phyloP scores from a whole-genome alignment of 345 rosid genomes.

The Salix brachista region DNA sequence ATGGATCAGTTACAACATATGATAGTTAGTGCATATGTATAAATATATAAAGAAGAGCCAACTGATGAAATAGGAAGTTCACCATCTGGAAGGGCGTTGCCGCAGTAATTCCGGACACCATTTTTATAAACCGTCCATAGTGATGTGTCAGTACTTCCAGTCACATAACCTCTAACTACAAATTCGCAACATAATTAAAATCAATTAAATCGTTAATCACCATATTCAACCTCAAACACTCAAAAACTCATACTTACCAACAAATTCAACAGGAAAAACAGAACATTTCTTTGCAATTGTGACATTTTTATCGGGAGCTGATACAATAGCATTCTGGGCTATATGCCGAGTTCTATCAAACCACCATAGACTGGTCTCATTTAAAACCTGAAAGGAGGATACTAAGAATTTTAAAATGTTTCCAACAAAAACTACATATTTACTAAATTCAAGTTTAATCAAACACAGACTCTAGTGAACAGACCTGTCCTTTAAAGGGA shows the following conservation, averaged over 20 bases:
- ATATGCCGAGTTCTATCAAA: slow-evolving; percentile 68
- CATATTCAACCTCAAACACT: background rate
- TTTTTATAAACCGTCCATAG: slow-evolving; percentile 88
- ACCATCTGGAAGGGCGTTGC: slow-evolving; percentile 83
- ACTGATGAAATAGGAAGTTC: slow-evolving; percentile 11
- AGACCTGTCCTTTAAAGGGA: slow-evolving; percentile 94
- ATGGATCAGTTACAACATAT: background rate
- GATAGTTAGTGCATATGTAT: background rate
- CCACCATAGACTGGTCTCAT: slow-evolving; percentile 97
- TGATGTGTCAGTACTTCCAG: slow-evolving; percentile 95
- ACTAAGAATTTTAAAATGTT: background rate
- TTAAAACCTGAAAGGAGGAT: slow-evolving; percentile 65
- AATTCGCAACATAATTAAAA: slow-evolving; percentile 2
- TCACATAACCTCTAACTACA: slow-evolving; percentile 86
- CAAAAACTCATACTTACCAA: slow-evolving; percentile 51
- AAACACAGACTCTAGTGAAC: background rate
- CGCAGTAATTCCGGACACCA: slow-evolving; percentile 75
- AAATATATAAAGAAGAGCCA: background rate
- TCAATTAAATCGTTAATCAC: background rate
- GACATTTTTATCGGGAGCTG: slow-evolving; percentile 83
- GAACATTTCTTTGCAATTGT: slow-evolving; percentile 89
- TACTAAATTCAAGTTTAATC: background rate
- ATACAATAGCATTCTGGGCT: slow-evolving; percentile 64
- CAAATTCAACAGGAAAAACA: slow-evolving; percentile 91
- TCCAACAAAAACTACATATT: background rate